These are phyloP conservation scores for Trametes gibbosa DNA, from an alignment of 768 basidiomycete species.

Conservation along the genomic window DNA sequence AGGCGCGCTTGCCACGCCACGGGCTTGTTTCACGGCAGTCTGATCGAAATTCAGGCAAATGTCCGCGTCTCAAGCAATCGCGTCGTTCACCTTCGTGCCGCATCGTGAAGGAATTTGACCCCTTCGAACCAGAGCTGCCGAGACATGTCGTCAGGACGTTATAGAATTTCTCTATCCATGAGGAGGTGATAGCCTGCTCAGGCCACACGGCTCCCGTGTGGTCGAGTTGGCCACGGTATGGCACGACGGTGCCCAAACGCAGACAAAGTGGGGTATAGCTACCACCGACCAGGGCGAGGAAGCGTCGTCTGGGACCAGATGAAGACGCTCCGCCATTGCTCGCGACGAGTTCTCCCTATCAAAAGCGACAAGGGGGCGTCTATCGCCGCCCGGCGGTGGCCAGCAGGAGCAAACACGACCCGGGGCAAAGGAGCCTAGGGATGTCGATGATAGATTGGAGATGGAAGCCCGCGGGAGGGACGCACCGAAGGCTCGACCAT, in stretches of 20 bases:
- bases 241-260: neutral
- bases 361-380: neutral
- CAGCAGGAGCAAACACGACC: neutral
- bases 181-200: too few species aligned
- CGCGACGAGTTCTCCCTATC: neutral
- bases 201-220: too few species aligned
- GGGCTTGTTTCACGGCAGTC: too few species aligned
- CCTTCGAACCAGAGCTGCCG: too few species aligned
- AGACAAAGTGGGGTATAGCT: neutral
- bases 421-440: constrained; percentile 4
- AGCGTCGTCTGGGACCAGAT: neutral
- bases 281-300: neutral
- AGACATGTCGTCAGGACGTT: too few species aligned
- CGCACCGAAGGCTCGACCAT: neutral
- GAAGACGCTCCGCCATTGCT: neutral
- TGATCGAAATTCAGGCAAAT: too few species aligned
- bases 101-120: too few species aligned
- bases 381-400: neutral
- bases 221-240: neutral
- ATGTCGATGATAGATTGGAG: too few species aligned
- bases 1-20: too few species aligned
- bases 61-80: too few species aligned
- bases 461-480: neutral
- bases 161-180: too few species aligned
- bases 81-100: too few species aligned